Evolutionary conservation across 2,329 filamentous ascomycete genomes (phyloP), one percentile per base, ranked within the genome.

Genomic region (Aspergillus sergii): DNA sequence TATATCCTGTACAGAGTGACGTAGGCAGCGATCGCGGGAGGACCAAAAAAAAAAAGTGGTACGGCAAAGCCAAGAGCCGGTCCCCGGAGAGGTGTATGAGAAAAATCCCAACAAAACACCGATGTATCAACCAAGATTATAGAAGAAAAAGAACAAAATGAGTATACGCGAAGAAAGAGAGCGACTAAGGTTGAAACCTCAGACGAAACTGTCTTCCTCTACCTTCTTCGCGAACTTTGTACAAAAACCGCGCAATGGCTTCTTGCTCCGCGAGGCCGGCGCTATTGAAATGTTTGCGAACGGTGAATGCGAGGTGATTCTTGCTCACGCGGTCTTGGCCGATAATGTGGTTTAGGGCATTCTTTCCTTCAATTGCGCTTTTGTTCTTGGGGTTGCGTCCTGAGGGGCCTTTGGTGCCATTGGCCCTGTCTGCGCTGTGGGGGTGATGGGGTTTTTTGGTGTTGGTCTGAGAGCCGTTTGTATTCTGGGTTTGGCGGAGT

Each of bases 201-300:
- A 80, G 59, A 32, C 79, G 73, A 56, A 81, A 81, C 57, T 80
- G 76, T 41, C 76, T 70, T 34, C 78, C 79, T 54, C 75, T 73
- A 30, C 78, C 72, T 60, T 80, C 79, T 65, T 82, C 79, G n/a
- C 79, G 78, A n/a, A 82, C 80, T 50, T 81, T 81, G 66, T 82
- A 83, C 59, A 81, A 64, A 64, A 83, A 82, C 62, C 77, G 70
- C n/a, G 80, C 80, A 63, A 83, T 81, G 3, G 78, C 78, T 64
- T 82, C 80, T 60, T 80, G 80, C 69, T 83, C 81, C 48, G 76
- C 79, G 11, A 83, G 70, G 9, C 78, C 80, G 21, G 79, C 78
- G 55, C 77, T 80, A 65, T 82, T 82, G 59, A 83, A 83, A 64
- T 83, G 81, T 66, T 80, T 82, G 54, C 81, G 76, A 30, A 82